A percentile compares a stretch with the other conserved stretches of the same genome.
These are phyloP conservation scores for Diplocarpon mali DNA, from an alignment of 2,329 filamentous ascomycete species.

Conservation along the genomic window DNA sequence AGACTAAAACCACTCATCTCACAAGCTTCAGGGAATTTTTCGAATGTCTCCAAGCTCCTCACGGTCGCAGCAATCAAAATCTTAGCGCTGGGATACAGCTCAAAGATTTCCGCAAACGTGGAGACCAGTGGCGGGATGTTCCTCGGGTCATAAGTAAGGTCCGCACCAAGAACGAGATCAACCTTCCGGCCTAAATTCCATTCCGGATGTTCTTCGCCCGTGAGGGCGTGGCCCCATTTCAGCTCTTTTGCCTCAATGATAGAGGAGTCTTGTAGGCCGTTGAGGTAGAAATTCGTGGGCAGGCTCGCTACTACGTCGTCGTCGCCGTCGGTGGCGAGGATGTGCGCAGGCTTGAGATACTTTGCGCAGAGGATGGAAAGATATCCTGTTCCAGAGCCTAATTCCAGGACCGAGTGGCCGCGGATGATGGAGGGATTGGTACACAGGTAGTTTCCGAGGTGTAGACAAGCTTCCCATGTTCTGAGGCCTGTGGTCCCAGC, in stretches of 20 bases:
- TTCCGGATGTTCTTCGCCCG: slow-evolving; percentile 30
- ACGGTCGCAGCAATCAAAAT: slow-evolving; percentile 62
- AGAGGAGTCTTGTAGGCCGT: slow-evolving; percentile 44
- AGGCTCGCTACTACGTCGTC: slow-evolving; percentile 59
- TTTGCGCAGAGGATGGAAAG: slow-evolving; percentile 64
- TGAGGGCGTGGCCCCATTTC: slow-evolving; percentile 31
- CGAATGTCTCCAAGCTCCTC: slow-evolving; percentile 58
- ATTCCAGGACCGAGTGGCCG: slow-evolving; percentile 53
- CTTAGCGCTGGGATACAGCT: slow-evolving; percentile 41
- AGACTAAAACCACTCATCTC: slow-evolving; percentile 30
- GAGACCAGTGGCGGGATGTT: slow-evolving; percentile 52
- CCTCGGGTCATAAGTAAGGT: slow-evolving; percentile 64
- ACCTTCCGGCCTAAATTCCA: slow-evolving; percentile 31
- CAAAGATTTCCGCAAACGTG: slow-evolving; percentile 52
- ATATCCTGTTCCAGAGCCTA: slow-evolving; percentile 69
- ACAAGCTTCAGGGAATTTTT: slow-evolving; percentile 50
- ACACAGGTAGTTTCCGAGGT: slow-evolving; percentile 59
- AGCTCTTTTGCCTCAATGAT: slow-evolving; percentile 46
- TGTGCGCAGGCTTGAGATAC: slow-evolving; percentile 45
- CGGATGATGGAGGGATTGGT: slow-evolving; percentile 29
- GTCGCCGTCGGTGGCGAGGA: slow-evolving; percentile 64
- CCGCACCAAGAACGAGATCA: slow-evolving; percentile 63
- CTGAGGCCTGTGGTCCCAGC: slow-evolving; percentile 64
- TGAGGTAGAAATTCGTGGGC: slow-evolving; percentile 57
- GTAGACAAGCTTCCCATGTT: slow-evolving; percentile 73